Base-by-base conservation (phyloP, 2,329 filamentous ascomycete species). In the Setomelanomma holmii region DNA sequence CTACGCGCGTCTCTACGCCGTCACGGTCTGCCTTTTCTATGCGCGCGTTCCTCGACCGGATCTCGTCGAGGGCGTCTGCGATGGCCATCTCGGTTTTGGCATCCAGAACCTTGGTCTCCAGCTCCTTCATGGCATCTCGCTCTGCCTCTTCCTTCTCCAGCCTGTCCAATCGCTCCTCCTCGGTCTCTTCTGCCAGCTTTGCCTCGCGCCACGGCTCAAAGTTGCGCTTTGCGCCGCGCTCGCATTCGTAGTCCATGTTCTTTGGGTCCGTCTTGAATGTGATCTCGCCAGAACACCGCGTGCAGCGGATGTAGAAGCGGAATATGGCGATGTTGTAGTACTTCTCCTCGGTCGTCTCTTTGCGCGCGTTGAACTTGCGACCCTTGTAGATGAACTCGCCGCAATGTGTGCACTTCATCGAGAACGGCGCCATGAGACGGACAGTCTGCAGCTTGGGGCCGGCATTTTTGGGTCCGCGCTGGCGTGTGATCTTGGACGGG, bases 11-110 rank as follows among this genome's bases (percentile, higher is more conserved):
- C 22, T 80, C 77, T 17, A 85, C 64, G 50, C 88, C 85, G 3
- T 85, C 79, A 67, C 86, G 85, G 49, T 86, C 85, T 7, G 88
- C 89, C 59, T 89, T 83, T 74, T 96, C 91, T 43, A 95, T 86
- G 58, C 92, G 82, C 6, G 95, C 95, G 77, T 99, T 99, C 59
- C 93, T 81, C 45, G 90, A 93, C 49, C 93, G 83, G 51, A 99
- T 97, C 77, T 97, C 93, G 74, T 99, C 95, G 49, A 99, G 78
- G 6, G 93, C 93, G 79, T 99, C 95, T 1, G 95, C 95, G 39
- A 97, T 91, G 16, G 90, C 91, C 93, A 99, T 99, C 76, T 99
- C 95, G 35, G 89, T 84, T 79, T 95, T 93, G 1, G 93, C 93
- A 73, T 99, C 95, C 19, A 89, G 79, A 49, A 93, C 96, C 79